Evolutionary conservation across 176 grass and related monocot species (phyloP), one percentile per base, ranked within the genome.

Genomic region (Juncus inflexus): DNA sequence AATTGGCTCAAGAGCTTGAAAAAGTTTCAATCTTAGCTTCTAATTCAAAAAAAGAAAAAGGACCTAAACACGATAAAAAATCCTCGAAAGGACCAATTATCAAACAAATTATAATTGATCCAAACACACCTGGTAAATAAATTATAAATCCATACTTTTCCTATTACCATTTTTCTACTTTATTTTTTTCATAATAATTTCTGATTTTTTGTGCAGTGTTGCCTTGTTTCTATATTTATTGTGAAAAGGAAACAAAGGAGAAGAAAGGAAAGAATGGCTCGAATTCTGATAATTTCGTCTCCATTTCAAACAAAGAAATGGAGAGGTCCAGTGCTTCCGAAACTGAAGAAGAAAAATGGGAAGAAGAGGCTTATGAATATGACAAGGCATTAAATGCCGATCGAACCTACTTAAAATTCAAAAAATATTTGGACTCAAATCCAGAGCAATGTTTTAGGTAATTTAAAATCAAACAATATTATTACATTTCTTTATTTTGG

Each of bases 171-270:
- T 12, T 52, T 65, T 50, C 12, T 65, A 52, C 39, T 14, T 50
- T 28, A 28, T 50, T 4, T 9, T 28, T 37, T 67, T 64, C 51
- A 7, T 71, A 59, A 57, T 45, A 45, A 28, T 41, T 71, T 57
- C 9, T 42, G 36, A 42, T 53, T 12, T 3, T 73, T 60, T 15
- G 3, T 83, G 35, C 76, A 90, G 88, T 86, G 66, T 75, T 99
- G 64, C 94, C 88, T 76, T 92, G 94, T 63, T 99, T 99, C 74
- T 99, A 99, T 73, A 65, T 92, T n/a, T 92, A 90, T 70, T 86
- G 56, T 51, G 75, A 80, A 40, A 86, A 79, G 85, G 83, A 82
- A 12, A 41, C 60, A 59, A 42, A 15, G 3, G 11, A 50, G 12
- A 63, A 14, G 2, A 74, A 78, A 56, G 62, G 15, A 0, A 63